Percentiles rank a stretch among this genome's conserved stretches.
These are phyloP conservation scores for Fusarium coicis DNA, from an alignment of 2,329 filamentous ascomycete genomes.

Conservation along the genomic window DNA sequence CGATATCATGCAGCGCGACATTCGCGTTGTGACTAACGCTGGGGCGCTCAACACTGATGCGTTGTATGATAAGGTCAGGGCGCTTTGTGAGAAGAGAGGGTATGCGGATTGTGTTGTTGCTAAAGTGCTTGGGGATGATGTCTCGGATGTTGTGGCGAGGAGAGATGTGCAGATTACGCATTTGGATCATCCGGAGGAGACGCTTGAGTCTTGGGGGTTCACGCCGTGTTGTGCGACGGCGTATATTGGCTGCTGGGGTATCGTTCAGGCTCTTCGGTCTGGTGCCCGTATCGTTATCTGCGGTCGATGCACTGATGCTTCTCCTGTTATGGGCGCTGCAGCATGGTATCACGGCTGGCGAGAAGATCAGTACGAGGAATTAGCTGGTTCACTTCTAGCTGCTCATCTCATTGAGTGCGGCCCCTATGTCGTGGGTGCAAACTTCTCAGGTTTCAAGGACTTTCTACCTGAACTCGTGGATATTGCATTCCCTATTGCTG, in stretches of 20 bases:
- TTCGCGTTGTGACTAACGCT: slow-evolving; percentile 54
- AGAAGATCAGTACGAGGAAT: slow-evolving; percentile 57
- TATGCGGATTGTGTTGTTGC: slow-evolving; percentile 49
- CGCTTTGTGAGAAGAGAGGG: slow-evolving; percentile 46
- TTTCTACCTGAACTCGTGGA: slow-evolving; percentile 45
- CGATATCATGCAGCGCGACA: slow-evolving; percentile 48
- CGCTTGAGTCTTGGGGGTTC: slow-evolving; percentile 45
- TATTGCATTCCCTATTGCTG: slow-evolving; percentile 53
- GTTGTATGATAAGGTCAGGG: slow-evolving; percentile 45
- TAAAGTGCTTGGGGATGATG: slow-evolving; percentile 54
- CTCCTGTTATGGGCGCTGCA: slow-evolving; percentile 65
- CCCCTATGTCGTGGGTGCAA: slow-evolving; percentile 64
- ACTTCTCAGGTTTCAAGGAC: slow-evolving; percentile 61
- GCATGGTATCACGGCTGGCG: slow-evolving; percentile 66
- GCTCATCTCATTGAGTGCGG: slow-evolving; percentile 66
- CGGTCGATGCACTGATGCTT: slow-evolving; percentile 60
- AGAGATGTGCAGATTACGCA: slow-evolving; percentile 37
- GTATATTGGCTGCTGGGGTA: slow-evolving; percentile 63
- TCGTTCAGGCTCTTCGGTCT: slow-evolving; percentile 53
- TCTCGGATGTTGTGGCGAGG: slow-evolving; percentile 43
- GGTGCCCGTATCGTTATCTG: slow-evolving; percentile 62
- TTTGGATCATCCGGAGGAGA: slow-evolving; percentile 46
- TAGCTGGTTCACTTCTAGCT: slow-evolving; percentile 62
- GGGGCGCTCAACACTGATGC: slow-evolving; percentile 52
- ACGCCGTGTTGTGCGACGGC: slow-evolving; percentile 47